These are phyloP conservation scores for Kwoniella sp. DNA, from an alignment of 768 basidiomycete genomes.

Conservation along the genomic window DNA sequence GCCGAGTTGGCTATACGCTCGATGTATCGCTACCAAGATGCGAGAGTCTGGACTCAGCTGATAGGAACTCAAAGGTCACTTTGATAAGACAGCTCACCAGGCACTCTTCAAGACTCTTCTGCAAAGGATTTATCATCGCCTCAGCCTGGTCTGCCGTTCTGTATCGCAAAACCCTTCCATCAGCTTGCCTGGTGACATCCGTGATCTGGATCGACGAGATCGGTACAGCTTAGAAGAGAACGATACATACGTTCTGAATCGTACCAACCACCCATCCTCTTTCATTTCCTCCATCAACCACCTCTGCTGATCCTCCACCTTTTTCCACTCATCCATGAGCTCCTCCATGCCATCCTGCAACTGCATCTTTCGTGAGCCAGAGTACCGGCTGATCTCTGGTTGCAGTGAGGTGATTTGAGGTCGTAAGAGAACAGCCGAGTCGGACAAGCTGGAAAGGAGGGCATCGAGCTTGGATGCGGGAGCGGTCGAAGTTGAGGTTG, in stretches of 20 bases:
- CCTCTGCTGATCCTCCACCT: constrained; percentile 75
- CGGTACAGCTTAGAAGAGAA: too few species aligned
- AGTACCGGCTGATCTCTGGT: constrained; percentile 48
- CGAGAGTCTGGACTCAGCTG: background rate
- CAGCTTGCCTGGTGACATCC: background rate
- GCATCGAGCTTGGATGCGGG: constrained; percentile 62
- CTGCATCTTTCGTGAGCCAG: constrained; percentile 51
- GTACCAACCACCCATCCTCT: constrained; percentile 95
- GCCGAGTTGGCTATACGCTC: constrained; percentile 29
- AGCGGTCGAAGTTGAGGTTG: constrained; percentile 56
- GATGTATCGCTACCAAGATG: constrained; percentile 30
- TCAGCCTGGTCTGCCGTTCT: constrained; percentile 79
- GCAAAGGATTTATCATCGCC: constrained; percentile 94
- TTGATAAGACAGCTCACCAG: too few species aligned
- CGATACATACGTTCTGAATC: constrained; percentile 70
- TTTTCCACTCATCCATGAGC: constrained; percentile 75
- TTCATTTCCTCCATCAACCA: constrained; percentile 86
- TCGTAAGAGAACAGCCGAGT: constrained; percentile 69
- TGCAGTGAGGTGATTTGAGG: constrained; percentile 42
- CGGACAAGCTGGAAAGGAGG: constrained; percentile 75
- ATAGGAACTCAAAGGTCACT: too few species aligned
- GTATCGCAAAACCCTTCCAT: background rate
- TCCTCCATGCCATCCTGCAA: constrained; percentile 65
- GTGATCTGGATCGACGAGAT: background rate
- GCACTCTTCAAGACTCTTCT: constrained; percentile 88